Evolutionary conservation across 75 land plant species (phyloP).

Genomic region (Selaginella moellendorffii): DNA sequence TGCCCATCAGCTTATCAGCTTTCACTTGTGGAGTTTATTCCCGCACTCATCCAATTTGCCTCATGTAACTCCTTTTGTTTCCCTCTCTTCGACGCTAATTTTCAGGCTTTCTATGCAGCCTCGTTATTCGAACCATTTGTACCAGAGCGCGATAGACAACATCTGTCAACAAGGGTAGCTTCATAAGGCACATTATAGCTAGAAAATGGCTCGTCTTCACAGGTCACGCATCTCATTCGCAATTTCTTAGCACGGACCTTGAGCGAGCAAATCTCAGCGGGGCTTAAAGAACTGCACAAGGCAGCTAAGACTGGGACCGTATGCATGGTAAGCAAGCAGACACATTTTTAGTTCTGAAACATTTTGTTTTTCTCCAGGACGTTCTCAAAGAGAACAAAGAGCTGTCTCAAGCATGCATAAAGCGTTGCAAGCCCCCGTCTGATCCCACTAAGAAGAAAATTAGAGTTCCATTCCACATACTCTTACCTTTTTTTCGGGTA

Average conservation of each 20-base stretch:
- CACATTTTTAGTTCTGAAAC: too few species aligned
- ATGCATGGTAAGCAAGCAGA: not conserved
- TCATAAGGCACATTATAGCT: too few species aligned
- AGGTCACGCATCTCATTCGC: not conserved
- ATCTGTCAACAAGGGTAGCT: not conserved
- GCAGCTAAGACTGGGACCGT: not conserved
- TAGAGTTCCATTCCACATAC: not conserved
- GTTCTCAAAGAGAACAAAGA: constrained; percentile 3
- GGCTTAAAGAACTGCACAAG: not conserved
- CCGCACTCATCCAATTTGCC: not conserved
- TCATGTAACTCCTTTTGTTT: not conserved
- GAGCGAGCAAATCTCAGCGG: not conserved
- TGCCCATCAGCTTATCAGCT: not conserved
- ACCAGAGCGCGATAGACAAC: not conserved
- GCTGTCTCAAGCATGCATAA: not conserved
- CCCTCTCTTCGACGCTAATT: not conserved
- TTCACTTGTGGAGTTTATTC: not conserved
- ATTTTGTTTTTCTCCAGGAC: too few species aligned
- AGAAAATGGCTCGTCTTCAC: not conserved
- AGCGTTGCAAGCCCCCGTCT: not conserved
- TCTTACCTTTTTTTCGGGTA: constrained; percentile 6
- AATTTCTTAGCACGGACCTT: not conserved
- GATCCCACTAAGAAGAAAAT: not conserved
- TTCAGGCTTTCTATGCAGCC: not conserved
- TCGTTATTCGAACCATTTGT: not conserved